Evolutionary conservation across 306 rosid species (phyloP).

Genomic region (Vigna angularis): DNA sequence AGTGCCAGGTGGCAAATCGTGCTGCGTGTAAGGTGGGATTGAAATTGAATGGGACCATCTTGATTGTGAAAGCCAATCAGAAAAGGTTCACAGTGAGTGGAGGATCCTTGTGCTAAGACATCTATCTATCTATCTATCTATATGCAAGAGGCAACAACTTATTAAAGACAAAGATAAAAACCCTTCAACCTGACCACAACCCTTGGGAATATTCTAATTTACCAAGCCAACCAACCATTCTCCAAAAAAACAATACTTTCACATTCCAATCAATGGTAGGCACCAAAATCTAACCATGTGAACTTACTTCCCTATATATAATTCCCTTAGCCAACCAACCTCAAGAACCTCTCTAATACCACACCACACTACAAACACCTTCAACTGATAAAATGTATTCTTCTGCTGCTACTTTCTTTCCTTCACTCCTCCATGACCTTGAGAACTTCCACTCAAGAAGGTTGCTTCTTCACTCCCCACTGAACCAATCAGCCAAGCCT

Average conservation of each 20-base stretch:
- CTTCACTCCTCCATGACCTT: constrained; percentile 47
- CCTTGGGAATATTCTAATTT: constrained; percentile 49
- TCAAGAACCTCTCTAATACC: constrained; percentile 5
- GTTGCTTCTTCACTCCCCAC: constrained; percentile 59
- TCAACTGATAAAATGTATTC: constrained; percentile 49
- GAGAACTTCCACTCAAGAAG: constrained; percentile 67
- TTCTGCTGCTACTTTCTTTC: constrained; percentile 46
- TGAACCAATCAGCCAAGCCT: constrained; percentile 49
- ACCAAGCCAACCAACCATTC: constrained; percentile 6
- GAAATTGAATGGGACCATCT: constrained; percentile 48
- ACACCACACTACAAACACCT: not conserved
- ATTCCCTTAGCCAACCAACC: constrained; percentile 35
- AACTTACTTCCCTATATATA: constrained; percentile 48
- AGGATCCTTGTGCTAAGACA: constrained; percentile 54
- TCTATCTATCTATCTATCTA: constrained; percentile 39
- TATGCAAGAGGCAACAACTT: constrained; percentile 29
- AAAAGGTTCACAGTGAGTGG: constrained; percentile 51
- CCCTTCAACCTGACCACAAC: not conserved
- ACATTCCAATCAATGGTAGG: not conserved
- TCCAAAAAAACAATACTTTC: not conserved
- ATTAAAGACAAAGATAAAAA: constrained; percentile 11
- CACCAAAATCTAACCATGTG: constrained; percentile 28
- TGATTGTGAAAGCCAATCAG: constrained; percentile 57
- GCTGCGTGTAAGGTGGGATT: constrained; percentile 51
- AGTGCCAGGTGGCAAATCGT: constrained; percentile 45